Conservation (phyloP, 2,329 filamentous ascomycete genomes). For the Aspergillus sp. region DNA sequence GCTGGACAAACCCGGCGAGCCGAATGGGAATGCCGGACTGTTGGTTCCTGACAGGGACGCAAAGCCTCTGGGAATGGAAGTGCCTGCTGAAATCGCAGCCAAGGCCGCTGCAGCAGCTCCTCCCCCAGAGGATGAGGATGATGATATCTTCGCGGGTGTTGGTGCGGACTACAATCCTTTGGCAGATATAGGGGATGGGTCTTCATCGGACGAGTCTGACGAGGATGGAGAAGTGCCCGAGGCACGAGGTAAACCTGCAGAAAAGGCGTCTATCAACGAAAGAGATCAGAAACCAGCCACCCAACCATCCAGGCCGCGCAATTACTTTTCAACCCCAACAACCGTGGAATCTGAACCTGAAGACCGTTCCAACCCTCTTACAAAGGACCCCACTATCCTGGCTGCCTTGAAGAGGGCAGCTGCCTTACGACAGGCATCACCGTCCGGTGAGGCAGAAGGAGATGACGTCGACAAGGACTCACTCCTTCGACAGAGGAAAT, state of each 20-base stretch:
- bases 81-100: conserved; percentile 39
- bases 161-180: conserved; percentile 59
- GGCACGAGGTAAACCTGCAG: conserved; percentile 1
- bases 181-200: conserved; percentile 47
- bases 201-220: conserved; percentile 37
- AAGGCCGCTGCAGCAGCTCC: conserved; percentile 24
- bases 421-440: conserved; percentile 49
- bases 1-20: conserved; percentile 34
- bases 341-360: conserved; percentile 46
- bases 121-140: conserved; percentile 44
- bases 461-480: conserved; percentile 56
- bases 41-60: conserved; percentile 41
- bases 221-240: conserved; percentile 32
- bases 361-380: conserved; percentile 38
- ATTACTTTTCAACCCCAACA: conserved; percentile 40
- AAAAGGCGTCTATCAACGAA: conserved; percentile 2
- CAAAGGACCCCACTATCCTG: conserved; percentile 71
- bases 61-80: conserved; percentile 48
- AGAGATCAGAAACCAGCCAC: conserved; percentile 8
- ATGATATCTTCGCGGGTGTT: conserved; percentile 60
- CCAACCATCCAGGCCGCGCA: conserved; percentile 36
- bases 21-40: conserved; percentile 19
- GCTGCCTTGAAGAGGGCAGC: conserved; percentile 84
- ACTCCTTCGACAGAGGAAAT: conserved; percentile 65
- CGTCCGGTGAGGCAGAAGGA: conserved; percentile 30